Base-by-base conservation (phyloP, 2,329 filamentous ascomycete species). In the Alternaria gansuensis region DNA sequence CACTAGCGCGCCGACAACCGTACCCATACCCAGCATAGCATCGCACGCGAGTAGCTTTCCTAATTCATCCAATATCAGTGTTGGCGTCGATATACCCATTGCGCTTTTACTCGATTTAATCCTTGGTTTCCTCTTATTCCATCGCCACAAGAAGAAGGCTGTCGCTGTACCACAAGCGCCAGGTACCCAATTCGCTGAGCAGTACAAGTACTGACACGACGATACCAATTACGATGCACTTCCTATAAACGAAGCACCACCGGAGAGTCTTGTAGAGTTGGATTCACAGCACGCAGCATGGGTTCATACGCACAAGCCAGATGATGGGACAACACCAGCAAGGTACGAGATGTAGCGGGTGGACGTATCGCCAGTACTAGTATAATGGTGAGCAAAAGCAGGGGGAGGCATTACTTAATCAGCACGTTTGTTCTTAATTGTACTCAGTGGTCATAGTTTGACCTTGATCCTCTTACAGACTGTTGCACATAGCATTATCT, bases 41-140 rank as follows among this genome's bases (percentile, higher is more conserved):
- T 17, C 49, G 37, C 49, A 14, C 8, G 37, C 26, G 39, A 31
- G 24, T 13, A 31, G 34, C 49, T 53, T 53, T 2, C 50, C 50
- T 14, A 53, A 21, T n/a, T 41, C 50, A 31, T 39, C 39, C 29
- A 53, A 53, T 36, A 53, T 53, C 9, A 39, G 50, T 1, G 39
- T 53, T 26, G 50, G 50, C 17, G 39, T 53, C 13, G 50, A 29
- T 1, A 53, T 53, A 31, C 50, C 50, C 21, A 28, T 53, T 8
- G 50, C 50, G 24, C 39, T 53, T 28, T 23, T 53, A 9, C 23
- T 53, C 17, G 50, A 39, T 7, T 37, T 53, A 4, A 13, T 34
- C 14, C 21, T 43, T 21, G 50, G 50, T 13, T 53, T 53, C 28
- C 39, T 53, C 28, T 28, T 53, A 1, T 53, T 44, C 29, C 39